Base-by-base conservation (phyloP, 768 basidiomycete species). In the Boletellus ananas region DNA sequence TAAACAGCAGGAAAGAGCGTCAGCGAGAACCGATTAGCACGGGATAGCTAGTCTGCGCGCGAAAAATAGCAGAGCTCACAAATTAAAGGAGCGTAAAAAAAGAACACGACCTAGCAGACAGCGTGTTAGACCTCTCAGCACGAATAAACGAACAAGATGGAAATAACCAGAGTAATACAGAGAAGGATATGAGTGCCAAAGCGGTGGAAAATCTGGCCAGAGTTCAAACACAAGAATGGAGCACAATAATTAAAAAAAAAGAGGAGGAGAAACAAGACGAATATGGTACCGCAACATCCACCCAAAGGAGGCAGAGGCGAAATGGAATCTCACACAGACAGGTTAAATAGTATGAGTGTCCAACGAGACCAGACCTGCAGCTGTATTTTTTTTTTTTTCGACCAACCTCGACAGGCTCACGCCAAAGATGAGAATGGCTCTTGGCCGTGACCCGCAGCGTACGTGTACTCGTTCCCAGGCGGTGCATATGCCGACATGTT, bases 391-490 rank as follows among this genome's bases (percentile, higher is more conserved):
- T 54, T 47, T 54, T 33, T 36, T 44, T 34, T 35, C 17, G 25
- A 29, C 35, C 23, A 49, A 43, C 39, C 21, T 33, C 43, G 9
- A 35, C 10, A 14, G 36, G 33, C 33, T 66, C 51, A 66, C 3
- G 41, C 39, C 20, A 60, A 57, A 18, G 63, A 39, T 9, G 45
- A 25, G 21, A 52, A 69, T 25, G 57, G 55, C 21, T 61, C 65
- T 45, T 65, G 60, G 16, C 49, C 56, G 9, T 64, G 65, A 14
- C 53, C 46, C 4, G 67, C 29, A 5, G 55, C 18, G 11, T 56
- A 66, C 3, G 59, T 42, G n/a, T 57, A 68, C 11, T 62, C 64
- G 25, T 42, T 47, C 20, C 55, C 3, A 3, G 66, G 47, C 8
- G 61, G 34, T 13, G 43, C 46, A 21, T 66, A 66, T 14, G 55